Percentiles rank a stretch among this genome's conserved stretches.
phyloP scores from a whole-genome alignment of 2,329 filamentous ascomycete species.

The Exophiala alcalophila region DNA sequence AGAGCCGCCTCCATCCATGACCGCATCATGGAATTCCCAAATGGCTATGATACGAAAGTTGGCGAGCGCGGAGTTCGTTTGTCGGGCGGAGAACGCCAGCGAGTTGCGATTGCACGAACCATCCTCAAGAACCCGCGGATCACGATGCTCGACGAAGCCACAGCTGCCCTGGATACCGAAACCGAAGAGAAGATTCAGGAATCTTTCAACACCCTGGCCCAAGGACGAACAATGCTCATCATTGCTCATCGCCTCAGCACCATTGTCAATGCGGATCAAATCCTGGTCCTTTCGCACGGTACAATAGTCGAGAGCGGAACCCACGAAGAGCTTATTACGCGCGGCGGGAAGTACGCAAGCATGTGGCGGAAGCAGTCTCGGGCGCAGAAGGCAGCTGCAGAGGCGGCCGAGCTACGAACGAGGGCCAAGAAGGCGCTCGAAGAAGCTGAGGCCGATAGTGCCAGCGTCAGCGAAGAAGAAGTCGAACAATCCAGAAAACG shows the following conservation, averaged over 20 bases:
- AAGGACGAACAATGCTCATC: conserved; percentile 86
- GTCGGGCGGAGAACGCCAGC: conserved; percentile 89
- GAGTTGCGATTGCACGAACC: conserved; percentile 87
- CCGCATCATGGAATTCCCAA: conserved; percentile 83
- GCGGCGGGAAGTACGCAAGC: conserved; percentile 70
- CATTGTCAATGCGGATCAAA: conserved; percentile 81
- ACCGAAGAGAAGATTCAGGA: conserved; percentile 92
- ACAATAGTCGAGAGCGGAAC: conserved; percentile 73
- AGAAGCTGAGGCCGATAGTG: conserved; percentile 44
- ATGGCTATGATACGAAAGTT: conserved; percentile 84
- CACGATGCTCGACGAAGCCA: conserved; percentile 90
- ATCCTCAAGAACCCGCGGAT: conserved; percentile 89
- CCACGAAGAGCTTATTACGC: conserved; percentile 69
- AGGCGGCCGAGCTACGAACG: conserved; percentile 50
- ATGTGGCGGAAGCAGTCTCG: conserved; percentile 91
- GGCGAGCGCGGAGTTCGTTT: conserved; percentile 83
- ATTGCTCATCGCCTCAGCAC: conserved; percentile 89
- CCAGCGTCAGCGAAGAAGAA: conserved; percentile 50
- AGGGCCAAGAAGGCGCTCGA: conserved; percentile 42
- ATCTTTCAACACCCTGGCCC: conserved; percentile 74
- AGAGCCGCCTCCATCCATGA: conserved; percentile 88
- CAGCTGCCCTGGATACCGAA: conserved; percentile 83
- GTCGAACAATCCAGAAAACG: conserved; percentile 23
- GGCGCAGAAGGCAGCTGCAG: conserved; percentile 66
- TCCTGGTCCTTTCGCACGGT: conserved; percentile 75